phyloP scores from a whole-genome alignment of 257 asterid species.

The Ilex asprella region DNA sequence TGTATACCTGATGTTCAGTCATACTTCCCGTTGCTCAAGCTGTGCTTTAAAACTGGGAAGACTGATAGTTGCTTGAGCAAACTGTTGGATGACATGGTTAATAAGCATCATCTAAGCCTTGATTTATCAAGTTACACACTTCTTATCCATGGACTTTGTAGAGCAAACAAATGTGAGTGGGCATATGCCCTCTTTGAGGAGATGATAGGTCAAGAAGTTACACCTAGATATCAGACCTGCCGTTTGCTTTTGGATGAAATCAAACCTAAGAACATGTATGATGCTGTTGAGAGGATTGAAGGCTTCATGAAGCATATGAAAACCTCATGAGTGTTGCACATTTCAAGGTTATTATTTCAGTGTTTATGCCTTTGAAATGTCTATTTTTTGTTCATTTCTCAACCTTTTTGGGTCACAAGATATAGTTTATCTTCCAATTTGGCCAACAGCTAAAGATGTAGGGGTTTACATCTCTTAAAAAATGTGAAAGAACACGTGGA shows the following conservation, averaged over 20 bases:
- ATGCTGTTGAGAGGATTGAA: constrained; percentile 47
- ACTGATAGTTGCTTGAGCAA: constrained; percentile 19
- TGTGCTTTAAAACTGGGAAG: constrained; percentile 35
- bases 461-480: too few relatives aligned
- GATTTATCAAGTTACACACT: constrained; percentile 71
- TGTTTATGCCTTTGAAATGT: neutral
- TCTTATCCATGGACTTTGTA: constrained; percentile 78
- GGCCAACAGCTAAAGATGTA: too few relatives aligned
- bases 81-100: constrained; percentile 51
- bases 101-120: constrained; percentile 59
- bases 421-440: too few relatives aligned
- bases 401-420: too few relatives aligned
- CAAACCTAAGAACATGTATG: constrained; percentile 48
- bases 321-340: constrained; percentile 26
- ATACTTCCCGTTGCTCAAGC: constrained; percentile 57
- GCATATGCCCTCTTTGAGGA: constrained; percentile 56
- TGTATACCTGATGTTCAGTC: constrained; percentile 82
- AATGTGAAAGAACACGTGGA: too few relatives aligned
- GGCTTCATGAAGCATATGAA: constrained; percentile 63
- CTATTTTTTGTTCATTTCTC: too few relatives aligned
- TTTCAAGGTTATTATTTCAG: neutral
- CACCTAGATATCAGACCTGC: constrained; percentile 77
- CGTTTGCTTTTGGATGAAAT: constrained; percentile 55
- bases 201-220: constrained; percentile 57
- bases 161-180: constrained; percentile 42